phyloP scores from a whole-genome alignment of 2,329 filamentous ascomycete genomes.

The Emmonsiellopsis sp. region DNA sequence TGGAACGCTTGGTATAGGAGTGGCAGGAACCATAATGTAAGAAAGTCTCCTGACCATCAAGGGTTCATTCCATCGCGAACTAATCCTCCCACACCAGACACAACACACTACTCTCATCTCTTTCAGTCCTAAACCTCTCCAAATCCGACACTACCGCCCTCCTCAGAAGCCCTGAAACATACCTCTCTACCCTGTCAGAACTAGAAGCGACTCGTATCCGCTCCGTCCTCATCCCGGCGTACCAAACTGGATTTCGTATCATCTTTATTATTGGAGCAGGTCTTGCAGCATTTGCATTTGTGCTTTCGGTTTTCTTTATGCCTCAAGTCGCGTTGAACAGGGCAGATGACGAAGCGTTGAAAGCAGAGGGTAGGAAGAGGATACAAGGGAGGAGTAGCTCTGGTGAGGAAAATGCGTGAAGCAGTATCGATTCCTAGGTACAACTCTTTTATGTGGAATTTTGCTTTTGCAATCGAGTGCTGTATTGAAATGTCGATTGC shows the following conservation, averaged over 20 bases:
- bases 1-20: conserved; percentile 32
- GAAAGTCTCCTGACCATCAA: not conserved
- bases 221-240: conserved; percentile 25
- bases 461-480: too few relatives aligned
- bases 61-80: not conserved
- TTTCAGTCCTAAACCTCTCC: conserved; percentile 18
- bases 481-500: too few relatives aligned
- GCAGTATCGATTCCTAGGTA: too few relatives aligned
- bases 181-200: conserved; percentile 19
- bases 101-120: conserved; percentile 17
- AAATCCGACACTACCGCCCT: conserved; percentile 16
- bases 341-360: conserved; percentile 7
- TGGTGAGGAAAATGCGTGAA: not conserved
- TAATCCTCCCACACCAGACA: conserved; percentile 14
- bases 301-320: conserved; percentile 27
- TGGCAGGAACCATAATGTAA: conserved; percentile 34
- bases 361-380: conserved; percentile 5
- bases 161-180: conserved; percentile 23
- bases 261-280: conserved; percentile 32
- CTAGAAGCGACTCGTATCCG: conserved; percentile 16
- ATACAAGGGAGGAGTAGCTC: not conserved
- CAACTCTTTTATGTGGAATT: too few relatives aligned
- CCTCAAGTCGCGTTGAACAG: conserved; percentile 25
- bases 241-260: conserved; percentile 30
- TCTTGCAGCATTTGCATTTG: conserved; percentile 27